Evolutionary conservation across 805 yeast genomes (phyloP), one percentile per base, ranked within the genome.

Genomic region (Metschnikowia gruessii): DNA sequence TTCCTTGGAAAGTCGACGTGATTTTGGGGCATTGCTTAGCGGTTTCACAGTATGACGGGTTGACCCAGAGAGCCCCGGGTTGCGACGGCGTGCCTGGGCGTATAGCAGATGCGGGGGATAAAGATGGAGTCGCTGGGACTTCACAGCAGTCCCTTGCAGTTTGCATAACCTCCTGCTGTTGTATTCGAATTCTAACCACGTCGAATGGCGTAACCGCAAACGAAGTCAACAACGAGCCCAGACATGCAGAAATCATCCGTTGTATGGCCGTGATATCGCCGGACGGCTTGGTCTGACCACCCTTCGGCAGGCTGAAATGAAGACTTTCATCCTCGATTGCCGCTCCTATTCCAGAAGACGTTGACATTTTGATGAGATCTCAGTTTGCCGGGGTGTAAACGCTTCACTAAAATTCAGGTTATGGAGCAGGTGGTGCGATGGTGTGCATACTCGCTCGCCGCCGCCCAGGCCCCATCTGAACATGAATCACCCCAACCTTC

Each of bases 121-220:
- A 22, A 3, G 37, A 16, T 19, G 19, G 17, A 5, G 43, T 18
- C 8, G 19, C 33, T 10, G 45, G 35, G 7, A 26, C 46, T 24
- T 37, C 50, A 45, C 73, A 68, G 47, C 73, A 68, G 21, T 59
- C 58, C 6, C 42, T 44, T 12, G 49, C 45, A 5, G 55, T 45
- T 15, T 72, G 45, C 37, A 85, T 65, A 55, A 81, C 69, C 51
- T 82, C 84, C 57, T 87, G 95, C 57, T 87, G 95, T 54, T 87
- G 95, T 24, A 85, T 68, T 49, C 95, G 68, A 24, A 87, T 81
- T 50, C 92, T 69, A 0, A 87, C 85, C 33, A 87, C 94, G 63
- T 87, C 95, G 64, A 87, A 79, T 1, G 95, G 95, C 1, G 94
- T 87, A 29, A 87, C 81, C 34, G 83, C 82, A 31, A 84, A 55